phyloP scores from a whole-genome alignment of 2,329 filamentous ascomycete species.

The Malbranchea cinnamomea region DNA sequence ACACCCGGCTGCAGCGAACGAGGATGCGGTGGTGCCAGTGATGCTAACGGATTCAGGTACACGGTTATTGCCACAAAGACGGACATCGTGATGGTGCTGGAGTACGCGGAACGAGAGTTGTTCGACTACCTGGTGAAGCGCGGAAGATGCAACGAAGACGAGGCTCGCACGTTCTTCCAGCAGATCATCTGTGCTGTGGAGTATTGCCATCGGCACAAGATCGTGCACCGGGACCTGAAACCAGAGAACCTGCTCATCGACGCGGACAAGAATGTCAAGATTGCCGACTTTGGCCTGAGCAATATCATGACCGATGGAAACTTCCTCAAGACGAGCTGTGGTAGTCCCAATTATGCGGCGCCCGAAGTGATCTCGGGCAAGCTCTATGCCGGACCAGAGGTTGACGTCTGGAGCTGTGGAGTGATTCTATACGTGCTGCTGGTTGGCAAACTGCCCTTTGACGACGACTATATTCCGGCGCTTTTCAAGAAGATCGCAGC shows the following conservation, averaged over 20 bases:
- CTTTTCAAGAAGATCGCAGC: constrained; percentile 96
- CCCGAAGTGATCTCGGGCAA: constrained; percentile 97
- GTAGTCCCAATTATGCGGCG: constrained; percentile 94
- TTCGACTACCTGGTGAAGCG: constrained; percentile 97
- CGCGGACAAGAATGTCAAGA: constrained; percentile 94
- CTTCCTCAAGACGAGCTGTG: constrained; percentile 96
- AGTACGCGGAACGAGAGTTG: constrained; percentile 89
- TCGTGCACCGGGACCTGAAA: constrained; percentile 93
- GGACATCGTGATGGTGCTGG: constrained; percentile 98
- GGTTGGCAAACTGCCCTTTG: constrained; percentile 68
- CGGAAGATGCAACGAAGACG: constrained; percentile 76
- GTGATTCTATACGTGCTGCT: constrained; percentile 52
- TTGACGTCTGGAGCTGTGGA: constrained; percentile 69
- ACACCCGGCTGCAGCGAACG: too few species aligned
- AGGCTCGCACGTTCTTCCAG: constrained; percentile 96
- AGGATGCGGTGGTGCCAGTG: constrained; percentile 3
- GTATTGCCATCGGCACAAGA: constrained; percentile 97
- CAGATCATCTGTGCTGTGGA: constrained; percentile 98
- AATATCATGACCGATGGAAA: constrained; percentile 99
- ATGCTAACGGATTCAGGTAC: constrained; percentile 41
- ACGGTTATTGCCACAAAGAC: constrained; percentile 89
- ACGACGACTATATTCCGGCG: constrained; percentile 95
- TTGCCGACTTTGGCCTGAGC: constrained; percentile 94
- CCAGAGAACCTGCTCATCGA: constrained; percentile 93
- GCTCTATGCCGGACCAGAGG: constrained; percentile 90